Evolutionary conservation across 371 early-diverging fungal species (phyloP).

Genomic region (Mucor lusitanicus): DNA sequence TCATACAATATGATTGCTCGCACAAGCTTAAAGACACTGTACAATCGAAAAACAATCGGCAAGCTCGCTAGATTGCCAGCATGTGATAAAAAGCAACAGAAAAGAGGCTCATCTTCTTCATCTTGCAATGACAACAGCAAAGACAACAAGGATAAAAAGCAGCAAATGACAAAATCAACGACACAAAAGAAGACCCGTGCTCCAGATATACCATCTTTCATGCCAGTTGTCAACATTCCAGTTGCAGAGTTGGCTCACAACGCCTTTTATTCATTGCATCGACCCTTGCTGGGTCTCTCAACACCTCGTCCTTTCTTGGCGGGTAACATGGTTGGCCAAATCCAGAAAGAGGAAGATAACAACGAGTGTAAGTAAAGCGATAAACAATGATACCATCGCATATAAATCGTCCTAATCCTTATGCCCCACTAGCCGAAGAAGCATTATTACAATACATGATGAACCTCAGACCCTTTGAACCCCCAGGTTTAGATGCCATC

Average conservation of each 20-base stretch:
- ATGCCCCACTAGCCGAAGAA: constrained; percentile 14
- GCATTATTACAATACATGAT: constrained; percentile 21
- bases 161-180: constrained; percentile 2
- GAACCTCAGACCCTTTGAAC: constrained; percentile 18
- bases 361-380: not conserved
- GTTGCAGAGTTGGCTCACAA: constrained; percentile 47
- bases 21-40: constrained; percentile 4
- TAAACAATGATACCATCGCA: not conserved
- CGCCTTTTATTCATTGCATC: constrained; percentile 51
- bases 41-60: not conserved
- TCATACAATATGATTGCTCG: constrained; percentile 1
- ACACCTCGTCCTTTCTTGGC: constrained; percentile 18
- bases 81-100: not conserved
- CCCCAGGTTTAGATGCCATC: constrained; percentile 6
- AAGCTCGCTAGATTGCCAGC: not conserved
- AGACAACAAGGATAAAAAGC: constrained; percentile 1
- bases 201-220: constrained; percentile 21
- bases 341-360: constrained; percentile 17
- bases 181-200: not conserved
- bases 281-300: constrained; percentile 32
- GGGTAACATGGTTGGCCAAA: constrained; percentile 17
- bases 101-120: constrained; percentile 3
- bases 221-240: constrained; percentile 51
- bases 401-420: not conserved
- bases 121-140: constrained; percentile 1